Conservation (phyloP, 495 filamentous ascomycete species). For the Lophiostoma macrostomum region DNA sequence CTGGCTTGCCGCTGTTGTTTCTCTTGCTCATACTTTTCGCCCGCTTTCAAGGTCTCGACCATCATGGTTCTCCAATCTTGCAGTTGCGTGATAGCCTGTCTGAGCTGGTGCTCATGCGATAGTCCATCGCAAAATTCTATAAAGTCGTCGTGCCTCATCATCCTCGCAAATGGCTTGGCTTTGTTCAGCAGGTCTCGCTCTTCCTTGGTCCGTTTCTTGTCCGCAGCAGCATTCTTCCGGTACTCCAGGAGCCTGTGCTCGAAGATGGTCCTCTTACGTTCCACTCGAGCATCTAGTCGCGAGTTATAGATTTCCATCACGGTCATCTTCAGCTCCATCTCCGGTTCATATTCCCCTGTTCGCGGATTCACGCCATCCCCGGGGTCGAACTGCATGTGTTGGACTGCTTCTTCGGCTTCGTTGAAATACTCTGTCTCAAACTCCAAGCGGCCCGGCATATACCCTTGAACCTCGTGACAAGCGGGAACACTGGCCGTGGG, state of each 20-base stretch:
- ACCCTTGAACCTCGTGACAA: slow-evolving; percentile 96
- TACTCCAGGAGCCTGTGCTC: slow-evolving; percentile 93
- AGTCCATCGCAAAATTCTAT: slow-evolving; percentile 78
- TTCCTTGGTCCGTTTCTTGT: slow-evolving; percentile 96
- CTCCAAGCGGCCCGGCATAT: slow-evolving; percentile 96
- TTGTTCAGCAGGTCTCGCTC: slow-evolving; percentile 87
- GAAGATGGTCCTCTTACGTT: slow-evolving; percentile 94
- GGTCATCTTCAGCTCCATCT: slow-evolving; percentile 95
- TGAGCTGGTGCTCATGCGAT: slow-evolving; percentile 84
- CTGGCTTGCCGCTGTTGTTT: slow-evolving; percentile 74
- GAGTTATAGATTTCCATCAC: slow-evolving; percentile 99
- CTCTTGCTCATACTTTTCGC: slow-evolving; percentile 93
- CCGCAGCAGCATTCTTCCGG: slow-evolving; percentile 74
- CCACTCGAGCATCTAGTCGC: slow-evolving; percentile 83
- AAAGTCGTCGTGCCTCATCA: slow-evolving; percentile 94
- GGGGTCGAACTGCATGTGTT: slow-evolving; percentile 96
- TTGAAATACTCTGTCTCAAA: slow-evolving; percentile 98
- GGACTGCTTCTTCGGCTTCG: slow-evolving; percentile 96
- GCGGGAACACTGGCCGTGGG: slow-evolving; percentile 89
- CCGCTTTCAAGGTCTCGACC: slow-evolving; percentile 76
- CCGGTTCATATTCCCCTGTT: slow-evolving; percentile 82
- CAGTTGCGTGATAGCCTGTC: slow-evolving; percentile 83
- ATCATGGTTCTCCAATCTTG: slow-evolving; percentile 89
- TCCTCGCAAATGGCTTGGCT: slow-evolving; percentile 90
- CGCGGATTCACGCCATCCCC: slow-evolving; percentile 83